phyloP scores from a whole-genome alignment of 2,329 filamentous ascomycete species.

The Fonsecaea monophora region DNA sequence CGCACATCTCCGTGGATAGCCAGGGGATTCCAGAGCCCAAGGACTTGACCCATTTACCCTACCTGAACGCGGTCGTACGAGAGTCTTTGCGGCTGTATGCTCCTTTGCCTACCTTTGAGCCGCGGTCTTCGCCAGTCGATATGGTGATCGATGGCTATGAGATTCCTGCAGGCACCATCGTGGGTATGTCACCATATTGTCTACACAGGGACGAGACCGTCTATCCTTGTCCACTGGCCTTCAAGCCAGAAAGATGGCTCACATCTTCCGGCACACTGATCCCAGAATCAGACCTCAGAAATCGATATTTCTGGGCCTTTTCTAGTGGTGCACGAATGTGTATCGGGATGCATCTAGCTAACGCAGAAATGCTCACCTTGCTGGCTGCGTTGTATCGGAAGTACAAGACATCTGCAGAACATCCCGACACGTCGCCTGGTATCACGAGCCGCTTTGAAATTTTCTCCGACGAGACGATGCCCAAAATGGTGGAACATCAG shows the following conservation, averaged over 20 bases:
- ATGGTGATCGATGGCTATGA: conserved; percentile 46
- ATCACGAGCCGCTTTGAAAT: conserved; percentile 45
- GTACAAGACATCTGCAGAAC: conserved; percentile 49
- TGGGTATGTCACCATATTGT: conserved; percentile 45
- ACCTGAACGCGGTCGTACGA: conserved; percentile 57
- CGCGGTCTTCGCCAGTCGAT: conserved; percentile 47
- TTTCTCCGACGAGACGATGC: conserved; percentile 42
- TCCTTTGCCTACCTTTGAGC: conserved; percentile 58
- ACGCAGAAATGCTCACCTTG: conserved; percentile 60
- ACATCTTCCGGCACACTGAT: conserved; percentile 30
- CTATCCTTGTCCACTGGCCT: conserved; percentile 56
- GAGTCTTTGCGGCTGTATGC: conserved; percentile 58
- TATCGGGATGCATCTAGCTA: conserved; percentile 54
- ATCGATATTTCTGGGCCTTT: conserved; percentile 48
- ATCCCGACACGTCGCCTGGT: conserved; percentile 41
- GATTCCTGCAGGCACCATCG: conserved; percentile 43
- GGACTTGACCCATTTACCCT: conserved; percentile 49
- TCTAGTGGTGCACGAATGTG: conserved; percentile 52
- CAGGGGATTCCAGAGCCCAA: conserved; percentile 48
- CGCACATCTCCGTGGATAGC: conserved; percentile 38
- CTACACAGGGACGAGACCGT: conserved; percentile 51
- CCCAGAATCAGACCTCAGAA: conserved; percentile 34
- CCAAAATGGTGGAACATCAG: conserved; percentile 38
- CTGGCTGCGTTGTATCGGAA: conserved; percentile 54
- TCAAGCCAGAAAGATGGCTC: conserved; percentile 48